phyloP scores from a whole-genome alignment of 208 protist species.

The Trypanosoma theileri region DNA sequence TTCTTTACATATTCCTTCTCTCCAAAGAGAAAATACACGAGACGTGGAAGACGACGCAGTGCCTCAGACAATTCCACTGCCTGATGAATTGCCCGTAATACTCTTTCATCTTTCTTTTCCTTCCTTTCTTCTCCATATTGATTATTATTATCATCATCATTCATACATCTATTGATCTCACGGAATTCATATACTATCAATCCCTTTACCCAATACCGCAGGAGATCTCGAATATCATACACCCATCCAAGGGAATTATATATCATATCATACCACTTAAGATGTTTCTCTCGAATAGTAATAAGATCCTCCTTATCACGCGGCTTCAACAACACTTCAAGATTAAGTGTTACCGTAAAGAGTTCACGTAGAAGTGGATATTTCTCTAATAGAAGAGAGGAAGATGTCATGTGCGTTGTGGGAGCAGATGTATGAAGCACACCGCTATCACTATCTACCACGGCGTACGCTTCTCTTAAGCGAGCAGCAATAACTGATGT shows the following conservation, averaged over 20 bases:
- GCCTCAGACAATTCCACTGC: constrained; percentile 17
- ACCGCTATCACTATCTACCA: background rate
- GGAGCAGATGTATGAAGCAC: background rate
- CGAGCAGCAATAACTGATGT: background rate
- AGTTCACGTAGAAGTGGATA: constrained; percentile 16
- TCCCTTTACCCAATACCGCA: constrained; percentile 23
- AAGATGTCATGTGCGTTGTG: background rate
- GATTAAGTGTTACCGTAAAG: constrained; percentile 19
- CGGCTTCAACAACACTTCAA: constrained; percentile 8
- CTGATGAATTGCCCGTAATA: constrained; percentile 10
- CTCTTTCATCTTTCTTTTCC: background rate
- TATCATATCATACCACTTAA: constrained; percentile 22
- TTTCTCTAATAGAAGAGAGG: background rate
- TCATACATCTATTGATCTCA: constrained; percentile 3
- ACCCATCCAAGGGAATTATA: background rate
- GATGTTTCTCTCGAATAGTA: background rate
- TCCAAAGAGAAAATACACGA: constrained; percentile 17
- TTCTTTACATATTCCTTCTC: background rate
- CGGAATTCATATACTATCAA: constrained; percentile 16
- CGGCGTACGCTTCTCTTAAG: background rate
- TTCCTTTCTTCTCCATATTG: background rate
- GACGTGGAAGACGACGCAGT: constrained; percentile 13
- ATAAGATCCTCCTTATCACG: background rate
- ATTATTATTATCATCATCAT: background rate
- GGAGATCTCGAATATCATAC: constrained; percentile 13